These are phyloP conservation scores for Mucor lusitanicus DNA, from an alignment of 371 early-diverging fungal genomes.

Conservation along the genomic window DNA sequence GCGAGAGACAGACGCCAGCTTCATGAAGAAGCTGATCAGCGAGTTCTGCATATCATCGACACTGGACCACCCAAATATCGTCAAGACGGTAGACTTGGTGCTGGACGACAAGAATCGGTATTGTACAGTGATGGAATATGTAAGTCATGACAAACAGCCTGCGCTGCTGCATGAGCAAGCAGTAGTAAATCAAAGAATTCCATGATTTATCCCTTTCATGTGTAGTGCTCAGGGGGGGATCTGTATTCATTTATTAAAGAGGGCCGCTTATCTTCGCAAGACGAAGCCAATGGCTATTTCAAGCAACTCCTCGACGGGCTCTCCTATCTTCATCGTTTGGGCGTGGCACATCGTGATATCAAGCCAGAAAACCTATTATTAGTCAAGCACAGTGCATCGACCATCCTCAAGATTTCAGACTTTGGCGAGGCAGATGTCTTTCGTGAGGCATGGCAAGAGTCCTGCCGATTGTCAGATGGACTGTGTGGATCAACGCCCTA, in stretches of 20 bases:
- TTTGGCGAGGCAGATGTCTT: slow-evolving; percentile 96
- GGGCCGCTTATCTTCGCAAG: slow-evolving; percentile 30
- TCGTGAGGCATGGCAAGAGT: slow-evolving; percentile 71
- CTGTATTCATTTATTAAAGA: slow-evolving; percentile 52
- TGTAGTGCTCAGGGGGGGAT: slow-evolving; percentile 64
- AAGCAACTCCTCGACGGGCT: slow-evolving; percentile 94
- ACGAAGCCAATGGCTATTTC: slow-evolving; percentile 56
- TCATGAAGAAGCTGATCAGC: slow-evolving; percentile 65
- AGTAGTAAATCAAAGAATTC: slow-evolving; percentile 1
- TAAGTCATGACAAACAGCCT: slow-evolving; percentile 17
- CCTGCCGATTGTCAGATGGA: slow-evolving; percentile 67
- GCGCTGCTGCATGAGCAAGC: neutral
- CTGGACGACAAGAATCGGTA: slow-evolving; percentile 52
- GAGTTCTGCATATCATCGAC: slow-evolving; percentile 75
- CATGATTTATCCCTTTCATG: slow-evolving; percentile 10
- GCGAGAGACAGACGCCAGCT: slow-evolving; percentile 57
- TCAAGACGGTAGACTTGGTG: slow-evolving; percentile 71
- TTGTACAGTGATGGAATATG: slow-evolving; percentile 73
- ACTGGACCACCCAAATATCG: slow-evolving; percentile 66
- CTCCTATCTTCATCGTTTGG: slow-evolving; percentile 93
- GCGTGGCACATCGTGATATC: slow-evolving; percentile 87
- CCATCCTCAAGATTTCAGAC: slow-evolving; percentile 92
- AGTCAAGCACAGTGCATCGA: slow-evolving; percentile 76
- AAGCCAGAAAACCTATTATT: slow-evolving; percentile 93
- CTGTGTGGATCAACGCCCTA: slow-evolving; percentile 89